These are phyloP conservation scores for Botrytis galanthina DNA, from an alignment of 2,329 filamentous ascomycete genomes.

Conservation along the genomic window DNA sequence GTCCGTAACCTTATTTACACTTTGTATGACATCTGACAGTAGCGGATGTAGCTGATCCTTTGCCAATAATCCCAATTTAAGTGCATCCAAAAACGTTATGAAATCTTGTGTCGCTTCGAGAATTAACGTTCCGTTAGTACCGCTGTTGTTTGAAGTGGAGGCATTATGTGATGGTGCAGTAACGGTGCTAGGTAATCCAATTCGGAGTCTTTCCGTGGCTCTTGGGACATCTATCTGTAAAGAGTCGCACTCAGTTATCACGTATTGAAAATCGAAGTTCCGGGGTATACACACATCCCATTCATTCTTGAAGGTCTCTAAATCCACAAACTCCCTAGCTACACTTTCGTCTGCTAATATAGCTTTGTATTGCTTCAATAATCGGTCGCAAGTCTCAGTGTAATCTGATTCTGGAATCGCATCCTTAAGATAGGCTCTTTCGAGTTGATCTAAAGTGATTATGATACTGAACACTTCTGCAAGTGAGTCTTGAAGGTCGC, in stretches of 20 bases:
- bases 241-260: neutral
- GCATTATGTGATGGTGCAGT: conserved; percentile 50
- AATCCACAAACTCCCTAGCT: conserved; percentile 78
- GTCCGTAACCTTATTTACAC: conserved; percentile 95
- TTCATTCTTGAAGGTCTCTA: conserved; percentile 86
- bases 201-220: conserved; percentile 86
- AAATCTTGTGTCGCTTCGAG: conserved; percentile 95
- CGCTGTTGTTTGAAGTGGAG: conserved; percentile 42
- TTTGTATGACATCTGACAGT: conserved; percentile 92
- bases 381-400: conserved; percentile 90
- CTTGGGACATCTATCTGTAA: conserved; percentile 85
- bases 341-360: conserved; percentile 88
- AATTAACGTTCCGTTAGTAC: conserved; percentile 61
- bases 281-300: conserved; percentile 71
- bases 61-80: conserved; percentile 86
- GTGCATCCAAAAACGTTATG: conserved; percentile 93
- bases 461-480: conserved; percentile 98
- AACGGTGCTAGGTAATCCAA: conserved; percentile 85
- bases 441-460: conserved; percentile 88
- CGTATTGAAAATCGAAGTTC: neutral
- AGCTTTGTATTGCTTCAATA: conserved; percentile 95
- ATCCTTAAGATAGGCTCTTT: conserved; percentile 96
- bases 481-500: conserved; percentile 91
- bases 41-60: conserved; percentile 97
- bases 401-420: conserved; percentile 89